Conservation (phyloP, 2,329 filamentous ascomycete genomes). For the Aspergillus texensis region DNA sequence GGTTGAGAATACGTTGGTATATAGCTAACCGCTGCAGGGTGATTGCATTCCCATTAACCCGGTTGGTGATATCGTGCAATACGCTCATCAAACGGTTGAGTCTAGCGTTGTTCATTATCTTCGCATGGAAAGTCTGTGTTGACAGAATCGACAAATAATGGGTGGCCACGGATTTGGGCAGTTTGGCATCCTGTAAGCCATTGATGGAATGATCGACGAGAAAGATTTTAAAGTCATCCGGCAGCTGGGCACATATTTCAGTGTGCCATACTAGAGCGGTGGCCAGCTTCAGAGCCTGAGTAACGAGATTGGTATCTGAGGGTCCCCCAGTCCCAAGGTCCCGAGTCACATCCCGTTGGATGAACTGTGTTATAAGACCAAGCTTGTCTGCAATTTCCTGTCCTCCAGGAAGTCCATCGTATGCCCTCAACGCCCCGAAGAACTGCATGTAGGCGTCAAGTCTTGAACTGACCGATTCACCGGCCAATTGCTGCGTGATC, state of each 20-base stretch:
- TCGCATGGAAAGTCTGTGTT: slow-evolving; percentile 75
- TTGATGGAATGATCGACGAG: slow-evolving; percentile 79
- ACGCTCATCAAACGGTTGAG: slow-evolving; percentile 70
- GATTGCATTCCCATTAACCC: slow-evolving; percentile 78
- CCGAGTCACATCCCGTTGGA: slow-evolving; percentile 75
- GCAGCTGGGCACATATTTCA: slow-evolving; percentile 69
- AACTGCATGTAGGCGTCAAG: slow-evolving; percentile 87
- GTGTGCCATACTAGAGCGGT: slow-evolving; percentile 75
- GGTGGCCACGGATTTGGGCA: slow-evolving; percentile 76
- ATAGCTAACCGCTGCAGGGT: slow-evolving; percentile 75
- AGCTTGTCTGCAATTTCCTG: slow-evolving; percentile 76
- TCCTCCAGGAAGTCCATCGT: slow-evolving; percentile 77
- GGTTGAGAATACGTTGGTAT: slow-evolving; percentile 75
- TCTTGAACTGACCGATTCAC: slow-evolving; percentile 70
- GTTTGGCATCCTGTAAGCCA: slow-evolving; percentile 67
- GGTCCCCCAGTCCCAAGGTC: slow-evolving; percentile 58
- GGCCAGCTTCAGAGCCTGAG: slow-evolving; percentile 77
- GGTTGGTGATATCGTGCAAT: slow-evolving; percentile 71
- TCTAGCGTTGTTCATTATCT: slow-evolving; percentile 72
- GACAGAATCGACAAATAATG: slow-evolving; percentile 80
- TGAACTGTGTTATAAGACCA: slow-evolving; percentile 75
- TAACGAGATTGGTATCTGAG: slow-evolving; percentile 69
- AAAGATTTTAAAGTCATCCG: slow-evolving; percentile 77
- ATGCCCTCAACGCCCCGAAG: slow-evolving; percentile 73
- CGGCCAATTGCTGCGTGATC: slow-evolving; percentile 76